A percentile compares a stretch with the other conserved stretches of the same genome.
phyloP scores from a whole-genome alignment of 2,329 filamentous ascomycete genomes.

The Tolypocladium ophioglossoides region DNA sequence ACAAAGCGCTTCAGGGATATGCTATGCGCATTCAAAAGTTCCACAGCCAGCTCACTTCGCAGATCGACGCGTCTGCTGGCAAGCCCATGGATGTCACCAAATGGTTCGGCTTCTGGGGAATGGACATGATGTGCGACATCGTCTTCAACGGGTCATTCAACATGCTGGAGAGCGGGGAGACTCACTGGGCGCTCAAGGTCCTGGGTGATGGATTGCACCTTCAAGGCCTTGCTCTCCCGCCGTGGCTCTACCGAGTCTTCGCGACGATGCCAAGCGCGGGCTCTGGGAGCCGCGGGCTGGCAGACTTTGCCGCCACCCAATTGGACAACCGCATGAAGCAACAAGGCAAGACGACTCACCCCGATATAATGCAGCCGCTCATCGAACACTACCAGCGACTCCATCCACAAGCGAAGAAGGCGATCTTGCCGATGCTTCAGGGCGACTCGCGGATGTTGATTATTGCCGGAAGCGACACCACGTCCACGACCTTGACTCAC shows the following conservation, averaged over 20 bases:
- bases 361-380: not conserved
- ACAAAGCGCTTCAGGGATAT: not conserved
- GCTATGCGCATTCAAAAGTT: not conserved
- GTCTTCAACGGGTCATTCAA: slow-evolving; percentile 3
- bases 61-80: not conserved
- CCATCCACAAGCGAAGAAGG: not conserved
- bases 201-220: not conserved
- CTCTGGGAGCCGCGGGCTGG: not conserved
- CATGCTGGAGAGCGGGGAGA: slow-evolving; percentile 1
- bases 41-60: not conserved
- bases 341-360: not conserved
- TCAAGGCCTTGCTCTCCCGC: not conserved
- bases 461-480: slow-evolving; percentile 4
- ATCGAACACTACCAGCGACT: not conserved
- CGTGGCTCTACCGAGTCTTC: slow-evolving; percentile 1
- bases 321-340: not conserved
- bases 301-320: not conserved
- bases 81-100: slow-evolving; percentile 2
- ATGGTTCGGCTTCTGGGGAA: slow-evolving; percentile 2
- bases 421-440: not conserved
- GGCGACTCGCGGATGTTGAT: slow-evolving; percentile 2
- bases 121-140: slow-evolving; percentile 4
- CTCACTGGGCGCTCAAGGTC: not conserved
- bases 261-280: not conserved
- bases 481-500: not conserved